Evolutionary conservation across 306 rosid species (phyloP), one percentile per base, ranked within the genome.

Genomic region (Cucumis sativus): DNA sequence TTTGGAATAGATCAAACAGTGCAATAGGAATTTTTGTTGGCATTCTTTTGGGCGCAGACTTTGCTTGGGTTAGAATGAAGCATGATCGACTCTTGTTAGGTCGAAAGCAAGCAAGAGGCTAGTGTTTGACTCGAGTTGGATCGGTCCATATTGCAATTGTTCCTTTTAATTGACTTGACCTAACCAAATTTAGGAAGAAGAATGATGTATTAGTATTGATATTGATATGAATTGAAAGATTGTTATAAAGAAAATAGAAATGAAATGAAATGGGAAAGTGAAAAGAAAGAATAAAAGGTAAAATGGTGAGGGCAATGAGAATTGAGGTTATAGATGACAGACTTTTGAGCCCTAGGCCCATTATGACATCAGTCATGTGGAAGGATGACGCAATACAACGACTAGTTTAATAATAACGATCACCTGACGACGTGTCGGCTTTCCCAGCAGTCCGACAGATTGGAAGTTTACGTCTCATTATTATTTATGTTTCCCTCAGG

Each of bases 291-390:
- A 6, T 52, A 2, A 52, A 16, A 52, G 58, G 58, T 52, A 23
- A 23, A 23, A 5, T 30, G 40, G 68, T 80, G 83, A 1, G 79
- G 61, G 68, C 83, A 62, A 23, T 21, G 15, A n/a, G 10, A 33
- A 12, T 1, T 77, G 67, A 41, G 49, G 56, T 28, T 30, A 9
- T 69, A 51, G 76, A 37, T 51, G 58, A 47, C 55, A 37, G 40
- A 17, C 13, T 61, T n/a, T 43, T 70, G 78, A 74, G 66, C 57
- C 57, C 55, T 51, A 18, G 55, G 65, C 37, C 30, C 66, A 59
- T 52, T 7, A 37, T 84, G 86, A 87, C 88, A 83, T 83, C 93
- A 85, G 63, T 71, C 45, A 41, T 49, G 78, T 89, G 83, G 66
- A 83, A 87, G 88, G 90, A 81, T 91, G 90, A 87, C 87, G 84